These are phyloP conservation scores for Daedaleopsis nitida DNA, from an alignment of 768 basidiomycete species.

Conservation along the genomic window DNA sequence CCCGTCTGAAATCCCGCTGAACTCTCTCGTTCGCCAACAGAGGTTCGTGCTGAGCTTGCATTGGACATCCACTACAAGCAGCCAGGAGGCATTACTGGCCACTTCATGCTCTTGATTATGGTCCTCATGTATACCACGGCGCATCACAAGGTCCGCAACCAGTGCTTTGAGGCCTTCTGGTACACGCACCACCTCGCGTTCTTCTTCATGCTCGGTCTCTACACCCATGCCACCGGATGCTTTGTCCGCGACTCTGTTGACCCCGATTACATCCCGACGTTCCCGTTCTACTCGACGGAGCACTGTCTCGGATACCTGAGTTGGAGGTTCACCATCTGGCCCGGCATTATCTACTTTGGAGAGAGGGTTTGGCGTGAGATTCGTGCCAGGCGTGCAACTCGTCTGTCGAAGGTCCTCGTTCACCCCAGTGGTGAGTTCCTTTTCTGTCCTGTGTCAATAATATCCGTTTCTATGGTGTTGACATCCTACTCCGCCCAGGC, in stretches of 20 bases:
- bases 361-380: slow-evolving; percentile 86
- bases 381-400: slow-evolving; percentile 75
- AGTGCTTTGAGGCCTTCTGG: slow-evolving; percentile 97
- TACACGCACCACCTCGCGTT: slow-evolving; percentile 94
- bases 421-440: slow-evolving; percentile 75
- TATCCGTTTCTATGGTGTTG: slow-evolving; percentile 2
- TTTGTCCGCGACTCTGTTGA: slow-evolving; percentile 86
- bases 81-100: slow-evolving; percentile 90
- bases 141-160: slow-evolving; percentile 82
- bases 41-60: slow-evolving; percentile 78
- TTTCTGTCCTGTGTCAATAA: slow-evolving; percentile 3
- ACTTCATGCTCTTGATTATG: slow-evolving; percentile 95
- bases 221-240: slow-evolving; percentile 90
- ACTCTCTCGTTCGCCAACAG: slow-evolving; percentile 38
- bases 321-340: slow-evolving; percentile 93
- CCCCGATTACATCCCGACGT: slow-evolving; percentile 67
- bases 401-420: slow-evolving; percentile 82
- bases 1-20: neutral
- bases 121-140: slow-evolving; percentile 91
- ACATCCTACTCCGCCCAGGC: slow-evolving; percentile 41
- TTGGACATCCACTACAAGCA: slow-evolving; percentile 87
- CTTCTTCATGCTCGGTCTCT: slow-evolving; percentile 92
- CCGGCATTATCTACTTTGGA: slow-evolving; percentile 85
- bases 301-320: slow-evolving; percentile 91
- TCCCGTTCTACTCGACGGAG: slow-evolving; percentile 88